Base-by-base conservation (phyloP, 2,329 filamentous ascomycete genomes). In the Cytospora paraplurivora region DNA sequence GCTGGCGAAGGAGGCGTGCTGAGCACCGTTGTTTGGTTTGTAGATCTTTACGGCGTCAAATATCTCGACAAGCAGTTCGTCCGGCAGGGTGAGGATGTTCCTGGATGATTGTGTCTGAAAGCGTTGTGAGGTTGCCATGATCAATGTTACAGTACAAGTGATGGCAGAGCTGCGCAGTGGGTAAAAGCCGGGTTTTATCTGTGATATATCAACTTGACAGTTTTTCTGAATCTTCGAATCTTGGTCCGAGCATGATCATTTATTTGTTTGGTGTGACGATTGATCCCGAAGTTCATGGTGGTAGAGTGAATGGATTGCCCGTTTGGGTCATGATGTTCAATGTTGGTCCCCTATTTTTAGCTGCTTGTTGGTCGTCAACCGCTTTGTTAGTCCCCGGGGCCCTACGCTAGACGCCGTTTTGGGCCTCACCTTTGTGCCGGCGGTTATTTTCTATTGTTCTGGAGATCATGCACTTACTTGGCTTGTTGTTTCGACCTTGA, bases 11-110 rank as follows among this genome's bases (percentile, higher is more conserved):
- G 34, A 41, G 19, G 15, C 7, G 11, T 63, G 32, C 1, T 17
- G 33, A 7, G 55, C 56, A 5, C 35, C 10, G 21, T 62, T 62
- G 34, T 19, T 32, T 7, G 59, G 63, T 52, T n/a, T 59, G n/a
- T 56, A 33, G 10, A 32, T 17, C 38, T 63, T 65, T 8, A 65
- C 60, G 12, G 51, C 32, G 7, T 51, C 27, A 33, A 65, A 59
- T 15, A 65, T 59, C 1, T 59, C 63, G 8, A 65, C 7, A 1
- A 65, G 60, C 7, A 65, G 44, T 52, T 65, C 63, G 33, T 62
- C 32, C 1, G 63, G 63, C 32, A 65, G 63, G 12, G 55, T 47
- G 33, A 65, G 59, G n/a, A 65, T 56, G 17, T 32, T 59, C 13
- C 27, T 7, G 1, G 44, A 7, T 4, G 21, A 33, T 11, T 10